These are phyloP conservation scores for Ammopiptanthus mongolicus DNA, from an alignment of 306 rosid genomes.

Conservation along the genomic window DNA sequence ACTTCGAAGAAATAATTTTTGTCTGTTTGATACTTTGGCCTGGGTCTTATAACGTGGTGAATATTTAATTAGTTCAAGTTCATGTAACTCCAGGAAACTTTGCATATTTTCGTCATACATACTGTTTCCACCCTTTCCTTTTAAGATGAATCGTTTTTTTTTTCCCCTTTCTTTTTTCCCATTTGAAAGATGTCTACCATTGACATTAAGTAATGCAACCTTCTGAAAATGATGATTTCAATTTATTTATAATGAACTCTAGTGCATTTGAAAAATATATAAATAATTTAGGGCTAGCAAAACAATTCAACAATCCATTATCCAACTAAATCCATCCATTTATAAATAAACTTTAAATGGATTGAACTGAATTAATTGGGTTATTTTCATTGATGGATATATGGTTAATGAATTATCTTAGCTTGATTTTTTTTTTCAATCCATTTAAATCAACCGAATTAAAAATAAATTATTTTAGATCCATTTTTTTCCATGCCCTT, in stretches of 20 bases:
- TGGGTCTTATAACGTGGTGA: background rate
- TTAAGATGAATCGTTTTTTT: background rate
- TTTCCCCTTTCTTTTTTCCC: background rate
- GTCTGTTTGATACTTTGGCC: background rate
- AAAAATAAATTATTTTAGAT: no score
- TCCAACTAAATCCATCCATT: no score
- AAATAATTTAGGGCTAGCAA: background rate
- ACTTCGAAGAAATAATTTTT: background rate
- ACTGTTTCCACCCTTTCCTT: background rate
- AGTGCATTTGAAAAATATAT: background rate
- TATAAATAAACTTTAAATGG: no score
- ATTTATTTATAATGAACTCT: background rate
- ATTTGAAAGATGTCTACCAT: background rate
- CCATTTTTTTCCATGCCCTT: no score
- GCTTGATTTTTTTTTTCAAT: no score
- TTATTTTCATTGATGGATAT: no score
- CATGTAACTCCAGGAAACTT: background rate
- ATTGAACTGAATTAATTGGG: no score
- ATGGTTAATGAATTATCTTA: no score
- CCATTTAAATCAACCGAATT: no score
- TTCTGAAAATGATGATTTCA: background rate
- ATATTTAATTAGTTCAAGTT: background rate
- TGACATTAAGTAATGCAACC: background rate
- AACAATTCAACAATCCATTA: no score
- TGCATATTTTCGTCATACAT: background rate